Evolutionary conservation across 2,329 filamentous ascomycete species (phyloP), one percentile per base, ranked within the genome.

Genomic region (Aureobasidium pullulans): DNA sequence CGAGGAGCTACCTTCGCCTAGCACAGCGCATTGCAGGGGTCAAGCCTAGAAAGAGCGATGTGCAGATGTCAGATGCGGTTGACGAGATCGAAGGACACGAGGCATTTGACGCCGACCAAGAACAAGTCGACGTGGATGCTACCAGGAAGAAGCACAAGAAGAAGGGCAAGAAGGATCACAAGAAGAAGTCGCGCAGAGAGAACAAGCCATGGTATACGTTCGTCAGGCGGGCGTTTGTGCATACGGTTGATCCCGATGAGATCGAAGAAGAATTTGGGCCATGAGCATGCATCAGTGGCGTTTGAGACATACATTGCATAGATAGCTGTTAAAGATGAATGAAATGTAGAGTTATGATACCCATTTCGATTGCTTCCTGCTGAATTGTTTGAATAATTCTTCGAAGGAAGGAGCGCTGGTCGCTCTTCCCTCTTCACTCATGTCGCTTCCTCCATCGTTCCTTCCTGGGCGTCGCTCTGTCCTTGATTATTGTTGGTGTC

Each of bases 171-270:
- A 74, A 76, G 46, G 74, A 77, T 62, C 77, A 76, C 50, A 77
- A 77, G 61, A 75, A 80, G 63, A 78, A 79, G 63, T 76, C 81
- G 64, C 77, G 79, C 57, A 81, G 81, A 68, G 77, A 80, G 59
- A 80, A 81, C 69, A 84, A 86, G 70, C 77, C 84, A 6, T 96
- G 91, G 91, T 79, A 85, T 62, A 84, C 86, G 52, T 96, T 96
- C 70, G 75, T 95, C 31, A 73, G 77, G 61, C 84, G 90, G 59
- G 91, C 91, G 0, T 96, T 94, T 74, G 88, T 96, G 23, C 83
- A 85, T 40, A 91, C 86, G 3, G 75, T 88, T 66, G 80, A 84
- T 53, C 76, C 83, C 57, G 79, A 87, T 52, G 84, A 93, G 42
- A 77, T 95, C 15, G 69, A 76, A 60, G 71, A 80, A 46, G 62